Evolutionary conservation across 768 basidiomycete species (phyloP), one percentile per base, ranked within the genome.

Genomic region (Lactarius psammicola): DNA sequence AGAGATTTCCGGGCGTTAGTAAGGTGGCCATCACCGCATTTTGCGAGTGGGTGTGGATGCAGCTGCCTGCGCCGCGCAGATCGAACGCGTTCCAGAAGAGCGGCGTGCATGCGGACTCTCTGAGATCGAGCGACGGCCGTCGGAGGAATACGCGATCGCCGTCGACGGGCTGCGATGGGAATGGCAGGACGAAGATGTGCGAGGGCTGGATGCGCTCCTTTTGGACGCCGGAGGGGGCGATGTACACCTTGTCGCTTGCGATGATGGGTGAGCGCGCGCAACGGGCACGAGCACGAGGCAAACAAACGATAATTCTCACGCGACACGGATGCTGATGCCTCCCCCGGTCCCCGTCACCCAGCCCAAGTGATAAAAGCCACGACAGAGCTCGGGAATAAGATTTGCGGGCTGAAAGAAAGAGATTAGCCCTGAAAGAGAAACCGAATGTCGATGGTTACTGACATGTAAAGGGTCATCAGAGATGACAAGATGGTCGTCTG

Each of bases 321-420:
- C 86, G 51, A 80, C 75, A 23, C 89, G 84, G 67, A 93, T 92
- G 67, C 85, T 86, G 66, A 92, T 91, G 0, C 90, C 90, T 30
- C 86, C 87, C 7, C 92, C 93, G 2, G 94, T 95, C 18, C 94
- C 93, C 3, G 93, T 95, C 1, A 95, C 94, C 94, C 94, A 95
- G 17, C 94, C 94, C 26, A 95, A 83, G 78, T 77, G 82, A 77
- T 95, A 95, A 76, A 95, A 95, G 7, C 86, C 84, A 53, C 84
- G 80, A 75, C 94, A 95, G 1, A 95, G 81, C 72, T 92, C 90
- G 36, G 90, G 90, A 60, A 95, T 95, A 68, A 95, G 81, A 75
- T 93, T 94, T n/a, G 94, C 94, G 23, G 94, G 93, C 87, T 95
- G 79, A 18, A 23, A 57, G 20, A 57, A 34, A 56, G 23, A 34